Evolutionary conservation across 306 rosid genomes (phyloP).

Genomic region (Casuarina glauca): DNA sequence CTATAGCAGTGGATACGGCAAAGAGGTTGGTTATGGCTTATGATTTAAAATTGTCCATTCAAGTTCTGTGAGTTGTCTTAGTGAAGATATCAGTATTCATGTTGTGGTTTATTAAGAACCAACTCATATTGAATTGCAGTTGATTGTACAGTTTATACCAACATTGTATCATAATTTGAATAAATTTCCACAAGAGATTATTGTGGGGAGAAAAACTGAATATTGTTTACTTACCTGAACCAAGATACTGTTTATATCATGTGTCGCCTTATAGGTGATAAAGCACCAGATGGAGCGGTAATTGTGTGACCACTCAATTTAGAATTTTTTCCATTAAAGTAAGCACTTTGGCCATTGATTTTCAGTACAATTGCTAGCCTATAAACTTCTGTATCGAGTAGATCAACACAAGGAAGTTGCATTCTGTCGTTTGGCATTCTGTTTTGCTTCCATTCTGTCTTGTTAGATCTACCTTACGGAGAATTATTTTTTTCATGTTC

Average conservation of each 20-base stretch:
- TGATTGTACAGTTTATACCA: background rate
- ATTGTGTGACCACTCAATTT: background rate
- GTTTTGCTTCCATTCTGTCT: background rate
- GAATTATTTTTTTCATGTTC: background rate
- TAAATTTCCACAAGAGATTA: background rate
- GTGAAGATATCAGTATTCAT: background rate
- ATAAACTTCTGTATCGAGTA: background rate
- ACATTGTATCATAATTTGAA: background rate
- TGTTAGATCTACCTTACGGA: background rate
- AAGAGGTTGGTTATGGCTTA: slow-evolving; percentile 55
- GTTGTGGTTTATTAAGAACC: background rate
- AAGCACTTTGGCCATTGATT: background rate
- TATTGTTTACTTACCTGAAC: background rate
- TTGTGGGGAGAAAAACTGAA: background rate
- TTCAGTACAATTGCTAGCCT: background rate
- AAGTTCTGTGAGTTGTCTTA: background rate
- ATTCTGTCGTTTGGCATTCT: background rate
- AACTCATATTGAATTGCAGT: background rate
- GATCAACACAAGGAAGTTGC: background rate
- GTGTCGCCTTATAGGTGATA: background rate
- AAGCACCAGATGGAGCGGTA: background rate
- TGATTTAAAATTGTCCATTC: background rate
- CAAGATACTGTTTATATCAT: background rate
- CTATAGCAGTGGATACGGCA: slow-evolving; percentile 58
- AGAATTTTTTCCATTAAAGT: background rate